Evolutionary conservation across 2,329 filamentous ascomycete species (phyloP), one percentile per base, ranked within the genome.

Genomic region (Hypoxylon sp.): DNA sequence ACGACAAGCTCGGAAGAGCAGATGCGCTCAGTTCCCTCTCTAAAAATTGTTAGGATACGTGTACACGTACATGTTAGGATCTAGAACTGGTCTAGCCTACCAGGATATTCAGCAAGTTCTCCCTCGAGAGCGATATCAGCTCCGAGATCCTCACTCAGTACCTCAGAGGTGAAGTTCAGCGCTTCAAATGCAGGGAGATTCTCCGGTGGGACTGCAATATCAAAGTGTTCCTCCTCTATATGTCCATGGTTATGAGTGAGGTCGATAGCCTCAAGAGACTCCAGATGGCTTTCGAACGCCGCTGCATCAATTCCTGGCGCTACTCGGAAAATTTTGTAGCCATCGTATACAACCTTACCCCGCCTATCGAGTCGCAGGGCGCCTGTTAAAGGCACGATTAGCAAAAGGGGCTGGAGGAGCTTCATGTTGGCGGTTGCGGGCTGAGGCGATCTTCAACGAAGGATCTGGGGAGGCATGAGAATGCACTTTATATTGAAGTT

Each of bases 1-100:
- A 89, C 5, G 81, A 79, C 34, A 79, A 65, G 63, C 77, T 78
- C 11, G 81, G 79, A 13, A 80, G 72, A 56, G 76, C 78, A 59
- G 73, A 38, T 1, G 48, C 63, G 49, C 56, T 67, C 45, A 58
- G 14, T 17, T 73, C 69, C 28, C 72, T 32, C 46, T 63, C 74
- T 75, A 14, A 4, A 5, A 9, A 21, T 21, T 45, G 23, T 65
- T 36, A 32, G 19, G 45, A 49, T 21, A 23, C 5, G 14, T 25
- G n/a, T 43, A 23, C 9, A 38, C 4, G 19, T 43, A 23, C 14
- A 25, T 7, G 14, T 21, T 17, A 50, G 23, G 11, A n/a, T 13
- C 28, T n/a, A 5, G n/a, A 38, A 38, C 13, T 25, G 19, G 10
- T 23, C 30, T 1, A 45, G 56, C 67, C 52, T 17, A 77, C 76